Evolutionary conservation across 2,329 filamentous ascomycete genomes (phyloP).

Genomic region (Ophiocordyceps camponoti-saundersi): DNA sequence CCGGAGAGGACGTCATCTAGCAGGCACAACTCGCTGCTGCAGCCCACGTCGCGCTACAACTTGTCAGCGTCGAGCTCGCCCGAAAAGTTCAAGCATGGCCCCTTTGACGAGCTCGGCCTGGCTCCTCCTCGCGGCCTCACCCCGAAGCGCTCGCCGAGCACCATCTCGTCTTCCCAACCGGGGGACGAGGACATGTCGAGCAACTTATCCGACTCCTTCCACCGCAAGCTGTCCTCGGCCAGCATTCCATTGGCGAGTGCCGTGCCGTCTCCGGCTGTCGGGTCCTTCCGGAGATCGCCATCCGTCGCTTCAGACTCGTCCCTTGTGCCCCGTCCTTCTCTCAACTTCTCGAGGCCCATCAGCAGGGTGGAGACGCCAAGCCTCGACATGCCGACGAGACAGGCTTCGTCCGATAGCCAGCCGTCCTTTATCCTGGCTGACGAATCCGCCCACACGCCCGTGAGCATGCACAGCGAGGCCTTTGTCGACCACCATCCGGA

Average conservation of each 20-base stretch:
- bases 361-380: constrained; percentile 52
- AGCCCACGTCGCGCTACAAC: constrained; percentile 17
- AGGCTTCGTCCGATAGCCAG: constrained; percentile 51
- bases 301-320: constrained; percentile 75
- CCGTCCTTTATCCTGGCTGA: constrained; percentile 45
- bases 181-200: constrained; percentile 52
- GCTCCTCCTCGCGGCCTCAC: constrained; percentile 33
- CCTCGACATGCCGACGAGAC: constrained; percentile 40
- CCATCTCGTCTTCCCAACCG: constrained; percentile 45
- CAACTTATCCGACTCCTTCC: constrained; percentile 33
- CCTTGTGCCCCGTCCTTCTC: constrained; percentile 53
- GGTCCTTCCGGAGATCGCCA: constrained; percentile 56
- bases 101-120: constrained; percentile 33
- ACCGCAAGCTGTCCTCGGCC: constrained; percentile 61
- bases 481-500: constrained; percentile 38
- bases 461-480: constrained; percentile 55
- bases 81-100: constrained; percentile 24
- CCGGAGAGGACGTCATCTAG: constrained; percentile 12
- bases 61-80: constrained; percentile 21
- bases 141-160: constrained; percentile 38
- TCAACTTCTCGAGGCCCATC: constrained; percentile 87
- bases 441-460: constrained; percentile 49
- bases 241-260: constrained; percentile 32
- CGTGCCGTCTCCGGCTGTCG: constrained; percentile 38
- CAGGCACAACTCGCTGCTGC: constrained; percentile 15